Conservation (phyloP, 768 basidiomycete genomes). For the Fibroporia radiculosa region DNA sequence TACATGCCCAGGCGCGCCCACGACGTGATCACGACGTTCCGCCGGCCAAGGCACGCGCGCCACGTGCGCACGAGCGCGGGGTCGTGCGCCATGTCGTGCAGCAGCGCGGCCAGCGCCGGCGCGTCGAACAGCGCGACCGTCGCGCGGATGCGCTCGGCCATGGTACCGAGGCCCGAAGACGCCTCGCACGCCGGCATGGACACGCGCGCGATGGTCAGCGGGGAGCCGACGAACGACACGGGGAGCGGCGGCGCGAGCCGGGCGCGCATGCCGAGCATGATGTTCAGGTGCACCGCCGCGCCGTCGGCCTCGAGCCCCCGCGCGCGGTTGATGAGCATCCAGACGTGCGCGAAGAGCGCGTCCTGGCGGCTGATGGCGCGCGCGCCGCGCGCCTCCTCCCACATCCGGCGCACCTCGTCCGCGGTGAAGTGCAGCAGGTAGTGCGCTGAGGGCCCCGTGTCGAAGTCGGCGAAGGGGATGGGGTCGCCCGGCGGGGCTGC, state of each 20-base stretch:
- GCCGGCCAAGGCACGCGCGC: constrained; percentile 27
- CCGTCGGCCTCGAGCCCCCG: constrained; percentile 16
- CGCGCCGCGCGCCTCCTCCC: constrained; percentile 19
- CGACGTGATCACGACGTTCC: constrained; percentile 27
- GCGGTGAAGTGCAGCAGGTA: constrained; percentile 11
- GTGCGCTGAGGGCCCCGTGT: constrained; percentile 6
- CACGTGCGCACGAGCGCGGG: constrained; percentile 25
- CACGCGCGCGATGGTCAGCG: constrained; percentile 23
- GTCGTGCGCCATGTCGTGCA: constrained; percentile 28
- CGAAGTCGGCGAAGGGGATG: constrained; percentile 8
- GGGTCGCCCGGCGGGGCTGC: constrained; percentile 2
- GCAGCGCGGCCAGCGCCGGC: constrained; percentile 20
- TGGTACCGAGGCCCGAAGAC: constrained; percentile 6
- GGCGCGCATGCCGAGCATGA: constrained; percentile 21
- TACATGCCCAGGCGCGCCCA: constrained; percentile 27
- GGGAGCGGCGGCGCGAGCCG: constrained; percentile 18
- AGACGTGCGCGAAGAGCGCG: constrained; percentile 29
- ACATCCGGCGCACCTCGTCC: constrained; percentile 24
- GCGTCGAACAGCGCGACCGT: constrained; percentile 21
- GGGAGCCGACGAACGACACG: constrained; percentile 25
- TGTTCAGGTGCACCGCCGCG: constrained; percentile 20
- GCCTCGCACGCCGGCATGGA: constrained; percentile 8
- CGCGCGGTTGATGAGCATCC: constrained; percentile 27
- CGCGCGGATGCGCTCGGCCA: constrained; percentile 24
- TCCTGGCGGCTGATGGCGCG: constrained; percentile 26